Base-by-base conservation (phyloP, 2,329 filamentous ascomycete species). In the Pyrenochaeta sp. region DNA sequence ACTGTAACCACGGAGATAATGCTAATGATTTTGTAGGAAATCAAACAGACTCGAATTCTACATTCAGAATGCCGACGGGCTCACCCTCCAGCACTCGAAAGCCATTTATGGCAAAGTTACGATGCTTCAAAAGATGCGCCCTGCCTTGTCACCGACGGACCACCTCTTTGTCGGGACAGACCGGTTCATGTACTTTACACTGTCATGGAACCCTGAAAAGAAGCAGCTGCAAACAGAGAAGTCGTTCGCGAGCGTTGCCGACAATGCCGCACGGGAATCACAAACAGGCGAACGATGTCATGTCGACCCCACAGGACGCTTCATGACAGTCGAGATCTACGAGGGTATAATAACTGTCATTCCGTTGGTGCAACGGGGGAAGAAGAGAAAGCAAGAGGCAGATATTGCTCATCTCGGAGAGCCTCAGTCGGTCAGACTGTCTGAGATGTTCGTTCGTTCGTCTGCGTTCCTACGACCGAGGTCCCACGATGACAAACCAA, bases 91-190 rank as follows among this genome's bases (percentile, higher is more conserved):
- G 30, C 85, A 86, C 60, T 89, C 90, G 2, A 89, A 88, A 68
- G 81, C 87, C 58, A 82, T 98, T 49, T 94, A 94, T 73, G 95
- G 94, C 72, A 91, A 90, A 63, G 88, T 98, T 63, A 89, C 90
- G 7, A 91, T 97, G 81, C 84, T 97, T 12, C 86, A 95, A 68
- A 89, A 87, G 68, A 82, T 99, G 42, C 87, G 87, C 21, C 92
- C 93, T 5, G 86, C 87, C 43, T 86, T 91, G 63, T 87, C 88
- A 23, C 77, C 82, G 4, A 91, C 88, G 42, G 92, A 98, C 64
- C 86, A 97, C 57, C 85, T 99, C 56, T 97, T 99, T 72, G 85
- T 99, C 51, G 94, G 92, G 44, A 99, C 95, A 41, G 90, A 97
- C 71, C 87, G 90, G 49, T 90, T 91, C 64, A 88, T 92, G 67